Evolutionary conservation across 2,329 filamentous ascomycete species (phyloP), one percentile per base, ranked within the genome.

Genomic region (Echinosphaeria canescens): DNA sequence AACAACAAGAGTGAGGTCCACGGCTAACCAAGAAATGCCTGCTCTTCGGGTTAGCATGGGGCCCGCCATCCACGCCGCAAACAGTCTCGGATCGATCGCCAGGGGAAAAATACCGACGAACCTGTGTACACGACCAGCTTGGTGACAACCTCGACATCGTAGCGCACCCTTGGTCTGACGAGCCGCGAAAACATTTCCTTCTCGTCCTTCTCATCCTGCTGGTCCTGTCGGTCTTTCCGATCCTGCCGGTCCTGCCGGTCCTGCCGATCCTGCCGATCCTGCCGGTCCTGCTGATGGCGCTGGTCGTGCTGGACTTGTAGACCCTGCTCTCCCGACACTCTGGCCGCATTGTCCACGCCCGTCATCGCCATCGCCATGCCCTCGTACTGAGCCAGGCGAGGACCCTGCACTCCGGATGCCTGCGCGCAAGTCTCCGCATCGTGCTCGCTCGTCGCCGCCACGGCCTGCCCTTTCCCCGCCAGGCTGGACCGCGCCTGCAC

Each of bases 121-220:
- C 85, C 88, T 31, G 75, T 65, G 53, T 98, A 98, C 14, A 98
- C 81, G 39, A 98, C 76, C 32, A 98, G 50, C 51, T 93, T 95
- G 5, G 88, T 95, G 20, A 98, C 76, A 22, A 98, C 85, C 49
- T 98, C 88, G n/a, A 95, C 85, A 49, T 98, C 88, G 42, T 95
- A 98, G 38, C 84, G 62, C 31, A 93, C 84, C 36, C 88, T 69
- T 26, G 88, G 82, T 50, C 75, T 80, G 34, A 82, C 73, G 29
- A 95, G 59, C 42, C 63, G 69, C 24, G 72, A 75, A 47, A 95
- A 93, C 46, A 95, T 73, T 43, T 90, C 76, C 37, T 60, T 63
- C 45, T 82, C 74, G 25, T 70, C 70, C 15, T 64, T 39, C 37
- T 64, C 59, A 24, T 62, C 53, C 26, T 57, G 53, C 14, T 53